These are phyloP conservation scores for Trichoderma sp. DNA, from an alignment of 2,329 filamentous ascomycete species.

Conservation along the genomic window DNA sequence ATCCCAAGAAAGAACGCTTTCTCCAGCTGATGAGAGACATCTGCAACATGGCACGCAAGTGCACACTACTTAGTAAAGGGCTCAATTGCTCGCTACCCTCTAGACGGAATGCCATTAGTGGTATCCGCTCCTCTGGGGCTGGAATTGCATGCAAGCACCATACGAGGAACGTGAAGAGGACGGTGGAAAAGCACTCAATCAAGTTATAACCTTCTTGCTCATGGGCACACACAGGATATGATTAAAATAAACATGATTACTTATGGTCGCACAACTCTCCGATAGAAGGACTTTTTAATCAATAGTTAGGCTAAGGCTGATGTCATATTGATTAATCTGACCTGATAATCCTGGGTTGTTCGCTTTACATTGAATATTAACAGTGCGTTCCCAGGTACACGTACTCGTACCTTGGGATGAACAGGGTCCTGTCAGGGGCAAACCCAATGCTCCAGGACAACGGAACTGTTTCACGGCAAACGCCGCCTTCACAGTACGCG, in stretches of 20 bases:
- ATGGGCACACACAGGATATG: neutral
- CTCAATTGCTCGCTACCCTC: neutral
- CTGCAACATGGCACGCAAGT: too few relatives aligned
- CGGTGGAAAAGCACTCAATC: neutral
- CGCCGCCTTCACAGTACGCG: neutral
- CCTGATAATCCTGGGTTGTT: neutral
- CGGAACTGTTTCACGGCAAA: slow-evolving; percentile 6
- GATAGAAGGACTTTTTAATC: neutral
- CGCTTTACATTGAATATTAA: neutral
- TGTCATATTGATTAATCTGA: neutral
- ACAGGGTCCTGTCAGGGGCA: neutral
- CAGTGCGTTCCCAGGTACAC: neutral
- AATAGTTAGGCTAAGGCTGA: neutral
- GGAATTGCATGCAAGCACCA: neutral
- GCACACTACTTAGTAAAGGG: neutral
- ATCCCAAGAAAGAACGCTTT: neutral
- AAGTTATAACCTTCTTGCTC: neutral
- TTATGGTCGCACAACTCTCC: neutral
- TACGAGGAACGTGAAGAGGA: neutral
- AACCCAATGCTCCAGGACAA: neutral
- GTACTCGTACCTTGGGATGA: neutral
- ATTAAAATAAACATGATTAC: neutral
- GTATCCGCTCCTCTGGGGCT: neutral
- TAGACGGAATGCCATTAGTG: neutral
- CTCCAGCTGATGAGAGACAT: slow-evolving; percentile 1